Evolutionary conservation across 345 rosid genomes (phyloP).

Genomic region (Noccaea bulbosa): DNA sequence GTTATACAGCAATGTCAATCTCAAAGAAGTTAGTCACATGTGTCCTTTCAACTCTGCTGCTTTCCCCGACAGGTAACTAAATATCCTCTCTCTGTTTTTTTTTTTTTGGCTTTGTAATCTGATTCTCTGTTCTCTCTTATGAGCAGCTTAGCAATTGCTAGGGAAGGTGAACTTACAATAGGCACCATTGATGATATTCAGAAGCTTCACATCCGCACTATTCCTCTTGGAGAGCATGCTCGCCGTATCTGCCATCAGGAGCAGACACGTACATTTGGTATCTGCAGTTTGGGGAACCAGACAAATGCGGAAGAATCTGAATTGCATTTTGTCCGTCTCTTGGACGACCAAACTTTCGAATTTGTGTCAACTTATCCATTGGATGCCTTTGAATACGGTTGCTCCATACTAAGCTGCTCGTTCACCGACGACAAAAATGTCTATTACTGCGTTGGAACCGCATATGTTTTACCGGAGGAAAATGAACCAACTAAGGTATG

Average conservation of each 20-base stretch:
- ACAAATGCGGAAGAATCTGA: constrained; percentile 82
- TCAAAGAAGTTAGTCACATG: constrained; percentile 98
- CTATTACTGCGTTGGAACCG: constrained; percentile 97
- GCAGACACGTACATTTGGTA: constrained; percentile 88
- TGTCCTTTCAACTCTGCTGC: constrained; percentile 99
- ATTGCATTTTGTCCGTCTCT: constrained; percentile 77
- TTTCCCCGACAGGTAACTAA: constrained; percentile 87
- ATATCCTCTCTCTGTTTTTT: not conserved
- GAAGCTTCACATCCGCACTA: constrained; percentile 98
- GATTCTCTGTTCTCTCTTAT: constrained; percentile 34
- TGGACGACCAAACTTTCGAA: constrained; percentile 94
- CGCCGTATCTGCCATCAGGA: constrained; percentile 98
- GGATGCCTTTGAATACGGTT: constrained; percentile 86
- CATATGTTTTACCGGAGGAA: constrained; percentile 95
- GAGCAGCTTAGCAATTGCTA: constrained; percentile 94
- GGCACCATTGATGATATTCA: constrained; percentile 99
- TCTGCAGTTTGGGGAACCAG: constrained; percentile 83
- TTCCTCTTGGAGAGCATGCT: constrained; percentile 97
- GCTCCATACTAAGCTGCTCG: constrained; percentile 93
- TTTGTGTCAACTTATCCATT: constrained; percentile 80
- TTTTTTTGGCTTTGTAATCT: constrained; percentile 36
- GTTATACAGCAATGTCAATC: constrained; percentile 93
- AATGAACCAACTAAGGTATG: constrained; percentile 95
- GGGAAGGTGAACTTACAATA: constrained; percentile 95
- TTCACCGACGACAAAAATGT: constrained; percentile 82